phyloP scores from a whole-genome alignment of 176 grass and related monocot species.

The Cymbopogon citratus region DNA sequence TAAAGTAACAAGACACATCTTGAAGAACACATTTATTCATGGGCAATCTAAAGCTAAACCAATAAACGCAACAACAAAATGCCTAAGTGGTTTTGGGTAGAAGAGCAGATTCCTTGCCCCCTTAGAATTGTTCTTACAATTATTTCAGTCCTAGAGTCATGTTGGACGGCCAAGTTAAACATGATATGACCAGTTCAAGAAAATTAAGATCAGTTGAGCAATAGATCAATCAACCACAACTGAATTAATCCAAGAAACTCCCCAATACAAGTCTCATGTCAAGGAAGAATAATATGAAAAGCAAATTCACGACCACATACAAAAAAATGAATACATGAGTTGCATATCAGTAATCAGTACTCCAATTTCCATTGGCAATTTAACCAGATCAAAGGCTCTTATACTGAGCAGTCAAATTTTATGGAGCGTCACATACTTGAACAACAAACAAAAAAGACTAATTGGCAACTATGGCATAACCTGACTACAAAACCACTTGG shows the following conservation, averaged over 20 bases:
- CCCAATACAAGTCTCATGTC: not conserved
- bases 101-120: not conserved
- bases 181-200: not conserved
- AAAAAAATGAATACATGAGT: not conserved
- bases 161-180: not conserved
- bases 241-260: not conserved
- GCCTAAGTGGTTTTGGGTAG: not conserved
- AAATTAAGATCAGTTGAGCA: not conserved
- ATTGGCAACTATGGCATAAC: not conserved
- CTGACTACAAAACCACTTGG: not conserved
- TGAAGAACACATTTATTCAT: conserved; percentile 7
- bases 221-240: not conserved
- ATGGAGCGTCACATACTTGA: not conserved
- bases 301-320: not conserved
- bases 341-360: not conserved
- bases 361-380: not conserved
- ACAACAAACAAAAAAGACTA: not conserved
- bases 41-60: not conserved
- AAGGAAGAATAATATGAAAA: not conserved
- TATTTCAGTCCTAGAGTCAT: not conserved
- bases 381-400: not conserved
- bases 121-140: not conserved
- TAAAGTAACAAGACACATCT: not conserved
- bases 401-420: not conserved
- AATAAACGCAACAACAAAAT: not conserved